Conservation (phyloP, 2,329 filamentous ascomycete genomes). For the Conoideocrella luteorostrata region DNA sequence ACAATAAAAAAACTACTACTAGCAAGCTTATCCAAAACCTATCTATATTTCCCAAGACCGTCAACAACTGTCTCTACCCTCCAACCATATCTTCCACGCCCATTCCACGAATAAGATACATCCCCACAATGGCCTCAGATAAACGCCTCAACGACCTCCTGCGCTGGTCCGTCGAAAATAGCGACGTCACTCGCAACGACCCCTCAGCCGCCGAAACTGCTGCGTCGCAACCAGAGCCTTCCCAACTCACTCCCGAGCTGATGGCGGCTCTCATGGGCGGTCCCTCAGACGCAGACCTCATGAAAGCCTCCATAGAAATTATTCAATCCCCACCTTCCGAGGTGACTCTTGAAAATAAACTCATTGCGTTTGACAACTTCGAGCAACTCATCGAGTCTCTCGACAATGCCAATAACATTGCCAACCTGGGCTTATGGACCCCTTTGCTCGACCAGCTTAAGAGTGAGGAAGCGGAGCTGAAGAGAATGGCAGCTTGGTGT, state of each 20-base stretch:
- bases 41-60: neutral
- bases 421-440: constrained; percentile 71
- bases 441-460: constrained; percentile 67
- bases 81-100: too few species aligned
- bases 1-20: neutral
- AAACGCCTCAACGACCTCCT: constrained; percentile 66
- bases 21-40: too few species aligned
- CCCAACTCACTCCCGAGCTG: constrained; percentile 59
- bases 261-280: constrained; percentile 75
- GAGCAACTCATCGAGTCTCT: constrained; percentile 87
- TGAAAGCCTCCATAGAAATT: constrained; percentile 76
- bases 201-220: constrained; percentile 23
- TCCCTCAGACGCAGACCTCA: constrained; percentile 84
- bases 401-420: constrained; percentile 96
- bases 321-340: constrained; percentile 58
- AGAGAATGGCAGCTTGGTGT: constrained; percentile 89
- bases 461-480: constrained; percentile 63
- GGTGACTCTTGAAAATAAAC: constrained; percentile 65
- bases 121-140: constrained; percentile 39
- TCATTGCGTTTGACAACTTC: constrained; percentile 88
- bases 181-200: constrained; percentile 25
- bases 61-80: too few species aligned
- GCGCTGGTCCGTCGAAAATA: constrained; percentile 63
- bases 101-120: too few species aligned
- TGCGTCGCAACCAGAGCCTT: constrained; percentile 22